phyloP scores from a whole-genome alignment of 169 alveolate species.

The Miamiensis avidus region DNA sequence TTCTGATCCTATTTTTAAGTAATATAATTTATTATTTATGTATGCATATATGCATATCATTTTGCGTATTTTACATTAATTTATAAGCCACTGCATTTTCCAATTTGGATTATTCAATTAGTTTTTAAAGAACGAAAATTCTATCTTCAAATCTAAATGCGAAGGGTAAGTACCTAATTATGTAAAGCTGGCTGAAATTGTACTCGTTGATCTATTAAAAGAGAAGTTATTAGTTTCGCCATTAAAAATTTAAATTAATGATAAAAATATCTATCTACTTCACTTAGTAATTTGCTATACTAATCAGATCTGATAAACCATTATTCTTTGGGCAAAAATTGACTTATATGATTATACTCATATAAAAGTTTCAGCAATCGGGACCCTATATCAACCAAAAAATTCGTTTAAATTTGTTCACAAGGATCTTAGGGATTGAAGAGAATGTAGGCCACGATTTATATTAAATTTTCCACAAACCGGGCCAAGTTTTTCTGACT shows the following conservation, averaged over 20 bases:
- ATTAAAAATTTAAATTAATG: not conserved
- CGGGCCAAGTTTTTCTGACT: not conserved
- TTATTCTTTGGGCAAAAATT: not conserved
- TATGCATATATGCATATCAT: too few species aligned
- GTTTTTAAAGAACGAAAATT: not conserved
- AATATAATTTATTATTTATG: not conserved
- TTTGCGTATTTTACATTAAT: not conserved
- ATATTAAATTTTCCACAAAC: too few species aligned
- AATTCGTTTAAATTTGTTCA: not conserved
- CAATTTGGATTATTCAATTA: conserved; percentile 1
- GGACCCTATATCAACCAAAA: not conserved
- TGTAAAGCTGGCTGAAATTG: not conserved
- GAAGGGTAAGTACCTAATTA: not conserved
- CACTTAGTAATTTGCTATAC: too few species aligned
- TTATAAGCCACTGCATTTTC: not conserved
- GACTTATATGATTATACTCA: not conserved
- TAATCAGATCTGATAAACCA: not conserved
- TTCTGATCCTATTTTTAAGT: conserved; percentile 3
- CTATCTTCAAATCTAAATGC: conserved; percentile 8
- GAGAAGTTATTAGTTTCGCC: not conserved
- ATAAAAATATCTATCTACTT: not conserved
- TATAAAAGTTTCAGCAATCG: not conserved
- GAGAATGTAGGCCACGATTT: not conserved
- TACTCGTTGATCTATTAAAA: not conserved
- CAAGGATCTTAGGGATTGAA: not conserved